Percentiles rank a stretch among this genome's conserved stretches.
Conservation (phyloP, 169 alveolate species). For the Plasmodium gaboni region DNA sequence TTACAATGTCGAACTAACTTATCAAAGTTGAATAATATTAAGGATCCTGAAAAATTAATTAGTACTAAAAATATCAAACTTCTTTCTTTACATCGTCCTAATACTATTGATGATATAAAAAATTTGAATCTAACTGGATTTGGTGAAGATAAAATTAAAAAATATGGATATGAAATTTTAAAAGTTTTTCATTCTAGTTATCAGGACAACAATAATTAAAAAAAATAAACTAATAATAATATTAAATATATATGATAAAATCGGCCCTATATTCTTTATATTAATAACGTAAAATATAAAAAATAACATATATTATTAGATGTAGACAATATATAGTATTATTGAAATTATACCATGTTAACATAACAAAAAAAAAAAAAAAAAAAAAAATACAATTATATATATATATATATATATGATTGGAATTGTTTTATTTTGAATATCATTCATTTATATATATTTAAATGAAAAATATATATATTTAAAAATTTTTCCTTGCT, state of each 20-base stretch:
- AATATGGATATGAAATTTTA: slow-evolving; percentile 61
- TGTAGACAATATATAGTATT: too few species aligned
- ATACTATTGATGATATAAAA: slow-evolving; percentile 35
- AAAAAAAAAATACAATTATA: too few species aligned
- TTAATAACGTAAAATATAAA: too few species aligned
- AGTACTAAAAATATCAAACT: slow-evolving; percentile 73
- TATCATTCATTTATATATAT: too few species aligned
- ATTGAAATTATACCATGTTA: too few species aligned
- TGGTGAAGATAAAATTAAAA: slow-evolving; percentile 60
- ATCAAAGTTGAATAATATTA: slow-evolving; percentile 43
- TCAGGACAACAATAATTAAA: background rate
- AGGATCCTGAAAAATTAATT: slow-evolving; percentile 73
- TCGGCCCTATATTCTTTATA: background rate
- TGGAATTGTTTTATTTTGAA: too few species aligned
- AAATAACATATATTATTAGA: too few species aligned
- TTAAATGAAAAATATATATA: too few species aligned
- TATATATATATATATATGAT: too few species aligned
- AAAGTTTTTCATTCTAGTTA: slow-evolving; percentile 33
- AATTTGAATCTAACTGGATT: slow-evolving; percentile 55
- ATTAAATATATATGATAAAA: background rate
- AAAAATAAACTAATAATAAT: background rate
- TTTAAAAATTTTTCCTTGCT: too few species aligned
- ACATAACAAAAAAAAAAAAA: too few species aligned
- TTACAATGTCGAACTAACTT: slow-evolving; percentile 42
- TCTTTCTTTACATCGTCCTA: slow-evolving; percentile 45